phyloP scores from a whole-genome alignment of 1,284 basidiomycete species.

The Ganoderma lingzhi region DNA sequence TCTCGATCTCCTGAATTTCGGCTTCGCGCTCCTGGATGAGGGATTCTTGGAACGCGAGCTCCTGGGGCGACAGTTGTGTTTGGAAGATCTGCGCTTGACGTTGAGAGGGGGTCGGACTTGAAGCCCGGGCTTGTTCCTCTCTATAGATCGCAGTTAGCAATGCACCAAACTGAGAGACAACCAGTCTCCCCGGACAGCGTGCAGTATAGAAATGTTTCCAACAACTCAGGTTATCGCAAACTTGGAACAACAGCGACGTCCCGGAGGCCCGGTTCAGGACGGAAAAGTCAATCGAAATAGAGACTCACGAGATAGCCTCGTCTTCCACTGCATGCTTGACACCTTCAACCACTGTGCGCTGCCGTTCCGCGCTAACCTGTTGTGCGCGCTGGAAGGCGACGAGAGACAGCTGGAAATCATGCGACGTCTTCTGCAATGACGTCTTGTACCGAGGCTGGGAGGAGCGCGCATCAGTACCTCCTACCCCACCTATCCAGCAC shows the following conservation, averaged over 20 bases:
- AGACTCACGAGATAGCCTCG: slow-evolving; percentile 50
- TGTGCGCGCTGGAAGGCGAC: slow-evolving; percentile 93
- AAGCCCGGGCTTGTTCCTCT: slow-evolving; percentile 35
- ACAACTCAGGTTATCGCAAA: too few relatives aligned
- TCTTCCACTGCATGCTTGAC: slow-evolving; percentile 82
- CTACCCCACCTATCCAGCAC: background rate
- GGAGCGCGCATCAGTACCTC: slow-evolving; percentile 6
- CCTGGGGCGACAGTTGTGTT: slow-evolving; percentile 83
- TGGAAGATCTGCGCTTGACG: slow-evolving; percentile 79
- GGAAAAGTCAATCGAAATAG: too few relatives aligned
- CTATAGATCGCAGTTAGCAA: background rate
- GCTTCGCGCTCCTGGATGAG: slow-evolving; percentile 94
- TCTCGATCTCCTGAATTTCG: slow-evolving; percentile 97
- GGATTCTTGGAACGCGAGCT: slow-evolving; percentile 96
- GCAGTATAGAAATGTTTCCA: background rate
- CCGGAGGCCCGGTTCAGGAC: too few relatives aligned
- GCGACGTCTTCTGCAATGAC: slow-evolving; percentile 87
- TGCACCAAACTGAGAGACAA: background rate
- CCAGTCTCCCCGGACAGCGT: background rate
- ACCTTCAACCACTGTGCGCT: slow-evolving; percentile 85
- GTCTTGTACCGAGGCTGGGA: slow-evolving; percentile 79
- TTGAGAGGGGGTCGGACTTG: slow-evolving; percentile 48
- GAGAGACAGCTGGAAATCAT: slow-evolving; percentile 91
- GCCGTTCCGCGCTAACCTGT: slow-evolving; percentile 87
- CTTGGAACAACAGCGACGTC: background rate